These are phyloP conservation scores for Ceratocystis lukuohia DNA, from an alignment of 2,329 filamentous ascomycete genomes.

Conservation along the genomic window DNA sequence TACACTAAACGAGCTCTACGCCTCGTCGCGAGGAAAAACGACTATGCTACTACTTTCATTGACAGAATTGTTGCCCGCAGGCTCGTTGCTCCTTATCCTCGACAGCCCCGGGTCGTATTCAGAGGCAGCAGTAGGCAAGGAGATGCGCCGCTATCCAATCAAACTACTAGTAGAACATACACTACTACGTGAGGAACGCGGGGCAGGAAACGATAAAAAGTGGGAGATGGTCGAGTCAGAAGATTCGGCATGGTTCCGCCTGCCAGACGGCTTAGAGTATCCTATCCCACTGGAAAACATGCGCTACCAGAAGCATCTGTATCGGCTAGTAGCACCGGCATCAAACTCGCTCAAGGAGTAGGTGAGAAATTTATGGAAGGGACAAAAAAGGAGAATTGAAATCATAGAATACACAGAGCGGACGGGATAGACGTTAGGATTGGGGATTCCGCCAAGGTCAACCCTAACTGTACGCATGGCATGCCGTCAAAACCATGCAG, in stretches of 20 bases:
- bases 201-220: slow-evolving; percentile 23
- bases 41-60: slow-evolving; percentile 62
- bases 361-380: background rate
- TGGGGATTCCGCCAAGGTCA: background rate
- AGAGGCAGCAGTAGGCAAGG: slow-evolving; percentile 55
- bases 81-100: slow-evolving; percentile 65
- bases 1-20: slow-evolving; percentile 89
- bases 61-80: slow-evolving; percentile 42
- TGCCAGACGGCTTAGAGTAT: slow-evolving; percentile 55
- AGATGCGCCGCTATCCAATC: slow-evolving; percentile 69
- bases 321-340: slow-evolving; percentile 30
- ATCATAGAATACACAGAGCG: background rate
- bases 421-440: background rate
- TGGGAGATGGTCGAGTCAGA: slow-evolving; percentile 68
- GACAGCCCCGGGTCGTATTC: slow-evolving; percentile 93
- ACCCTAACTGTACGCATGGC: background rate
- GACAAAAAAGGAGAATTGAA: background rate
- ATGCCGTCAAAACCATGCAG: background rate
- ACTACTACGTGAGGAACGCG: slow-evolving; percentile 29
- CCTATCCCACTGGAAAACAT: slow-evolving; percentile 84
- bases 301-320: slow-evolving; percentile 86
- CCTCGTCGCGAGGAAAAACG: slow-evolving; percentile 56
- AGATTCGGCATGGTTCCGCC: slow-evolving; percentile 75
- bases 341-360: background rate
- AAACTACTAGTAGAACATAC: slow-evolving; percentile 81